These are phyloP conservation scores for Nymphaea thermarum DNA, from an alignment of 164 flowering plant species.

Conservation along the genomic window DNA sequence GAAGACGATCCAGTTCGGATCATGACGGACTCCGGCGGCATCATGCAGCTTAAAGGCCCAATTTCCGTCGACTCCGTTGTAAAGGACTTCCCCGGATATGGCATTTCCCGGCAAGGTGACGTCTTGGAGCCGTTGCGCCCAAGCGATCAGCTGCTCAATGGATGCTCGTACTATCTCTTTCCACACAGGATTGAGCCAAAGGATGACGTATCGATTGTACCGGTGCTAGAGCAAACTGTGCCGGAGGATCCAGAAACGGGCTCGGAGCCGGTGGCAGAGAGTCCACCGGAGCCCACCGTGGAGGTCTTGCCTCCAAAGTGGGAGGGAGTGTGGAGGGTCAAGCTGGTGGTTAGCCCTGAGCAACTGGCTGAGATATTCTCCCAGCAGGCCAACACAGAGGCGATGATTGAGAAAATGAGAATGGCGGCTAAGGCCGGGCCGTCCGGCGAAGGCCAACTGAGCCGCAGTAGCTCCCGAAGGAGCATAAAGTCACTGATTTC, in stretches of 20 bases:
- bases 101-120: slow-evolving; percentile 24
- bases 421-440: slow-evolving; percentile 26
- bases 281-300: slow-evolving; percentile 18
- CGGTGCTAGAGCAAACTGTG: not conserved
- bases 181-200: slow-evolving; percentile 11
- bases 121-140: slow-evolving; percentile 19
- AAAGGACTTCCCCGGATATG: slow-evolving; percentile 34
- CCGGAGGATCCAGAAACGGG: not conserved
- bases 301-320: slow-evolving; percentile 36
- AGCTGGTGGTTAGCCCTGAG: slow-evolving; percentile 37
- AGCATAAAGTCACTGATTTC: not conserved
- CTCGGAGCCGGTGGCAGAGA: slow-evolving; percentile 6
- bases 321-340: slow-evolving; percentile 65
- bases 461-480: not conserved
- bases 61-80: slow-evolving; percentile 20
- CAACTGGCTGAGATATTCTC: slow-evolving; percentile 50
- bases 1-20: slow-evolving; percentile 15
- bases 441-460: not conserved
- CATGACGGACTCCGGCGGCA: slow-evolving; percentile 33
- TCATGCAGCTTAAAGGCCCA: slow-evolving; percentile 31
- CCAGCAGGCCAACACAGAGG: slow-evolving; percentile 48
- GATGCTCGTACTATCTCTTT: slow-evolving; percentile 40
- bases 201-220: not conserved
- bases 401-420: slow-evolving; percentile 58
- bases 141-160: slow-evolving; percentile 24